A percentile compares a stretch with the other conserved stretches of the same genome.
These are phyloP conservation scores for Trifolium pratense DNA, from an alignment of 306 rosid genomes.

Conservation along the genomic window DNA sequence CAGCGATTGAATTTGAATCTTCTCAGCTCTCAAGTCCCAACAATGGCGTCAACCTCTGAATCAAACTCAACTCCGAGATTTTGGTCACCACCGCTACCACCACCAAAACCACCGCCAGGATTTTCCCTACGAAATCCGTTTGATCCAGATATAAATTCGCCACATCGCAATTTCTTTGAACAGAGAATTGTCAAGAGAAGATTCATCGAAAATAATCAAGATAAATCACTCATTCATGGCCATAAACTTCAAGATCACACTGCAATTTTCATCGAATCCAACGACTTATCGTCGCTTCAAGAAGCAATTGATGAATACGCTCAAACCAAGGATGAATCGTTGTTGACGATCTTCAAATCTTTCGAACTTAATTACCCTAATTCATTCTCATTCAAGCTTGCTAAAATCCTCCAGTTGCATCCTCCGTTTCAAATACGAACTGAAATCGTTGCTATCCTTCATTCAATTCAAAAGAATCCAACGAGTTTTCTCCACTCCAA, in stretches of 20 bases:
- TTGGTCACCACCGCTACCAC: neutral
- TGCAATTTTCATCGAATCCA: neutral
- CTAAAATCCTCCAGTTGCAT: neutral
- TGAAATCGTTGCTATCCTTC: neutral
- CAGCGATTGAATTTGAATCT: neutral
- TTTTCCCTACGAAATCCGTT: neutral
- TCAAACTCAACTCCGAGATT: neutral
- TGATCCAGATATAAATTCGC: neutral
- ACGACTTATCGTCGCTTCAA: neutral
- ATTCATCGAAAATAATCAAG: neutral
- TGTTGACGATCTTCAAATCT: neutral
- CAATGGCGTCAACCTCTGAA: constrained; percentile 3
- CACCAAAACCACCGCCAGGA: neutral
- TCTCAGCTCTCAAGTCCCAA: neutral
- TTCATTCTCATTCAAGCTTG: constrained; percentile 32
- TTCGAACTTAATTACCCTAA: constrained; percentile 26
- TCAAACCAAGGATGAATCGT: neutral
- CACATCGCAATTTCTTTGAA: neutral
- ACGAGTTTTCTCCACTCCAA: neutral
- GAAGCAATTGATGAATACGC: neutral
- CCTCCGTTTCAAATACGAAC: neutral
- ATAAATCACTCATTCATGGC: neutral
- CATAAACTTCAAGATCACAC: neutral
- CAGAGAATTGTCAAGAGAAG: neutral
- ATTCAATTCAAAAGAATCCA: neutral